Percentiles rank a stretch among this genome's conserved stretches.
phyloP scores from a whole-genome alignment of 1,284 basidiomycete species.

The Ganoderma lucidum region DNA sequence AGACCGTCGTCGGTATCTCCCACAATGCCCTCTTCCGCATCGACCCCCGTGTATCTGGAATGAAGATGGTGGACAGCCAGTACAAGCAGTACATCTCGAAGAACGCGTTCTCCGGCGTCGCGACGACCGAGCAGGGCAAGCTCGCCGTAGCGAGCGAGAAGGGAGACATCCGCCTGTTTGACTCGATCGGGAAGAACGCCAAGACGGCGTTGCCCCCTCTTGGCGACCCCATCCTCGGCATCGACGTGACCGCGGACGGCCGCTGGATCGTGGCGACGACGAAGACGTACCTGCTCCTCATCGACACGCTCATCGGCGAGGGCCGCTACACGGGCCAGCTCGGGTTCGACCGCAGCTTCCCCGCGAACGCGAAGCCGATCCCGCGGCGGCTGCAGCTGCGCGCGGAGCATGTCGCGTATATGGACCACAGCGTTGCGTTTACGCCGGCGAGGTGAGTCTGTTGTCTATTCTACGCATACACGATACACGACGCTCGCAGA shows the following conservation, averaged over 20 bases:
- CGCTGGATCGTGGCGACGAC: constrained; percentile 97
- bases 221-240: constrained; percentile 94
- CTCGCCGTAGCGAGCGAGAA: constrained; percentile 96
- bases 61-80: constrained; percentile 93
- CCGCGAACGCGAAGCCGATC: constrained; percentile 91
- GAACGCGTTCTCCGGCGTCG: constrained; percentile 94
- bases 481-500: background rate
- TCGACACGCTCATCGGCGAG: constrained; percentile 95
- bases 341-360: constrained; percentile 97
- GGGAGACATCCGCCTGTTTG: constrained; percentile 96
- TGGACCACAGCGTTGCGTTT: constrained; percentile 90
- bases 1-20: constrained; percentile 93
- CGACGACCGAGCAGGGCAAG: constrained; percentile 89
- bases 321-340: constrained; percentile 88
- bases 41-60: constrained; percentile 92
- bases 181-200: constrained; percentile 97
- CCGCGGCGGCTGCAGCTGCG: constrained; percentile 91
- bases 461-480: background rate
- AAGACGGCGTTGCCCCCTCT: constrained; percentile 98
- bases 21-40: constrained; percentile 97
- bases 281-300: constrained; percentile 92
- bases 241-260: constrained; percentile 95
- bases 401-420: constrained; percentile 94
- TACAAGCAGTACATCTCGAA: constrained; percentile 97
- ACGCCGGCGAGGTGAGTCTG: constrained; percentile 84